Conservation (phyloP, 805 yeast species). For the Torulaspora franciscae region DNA sequence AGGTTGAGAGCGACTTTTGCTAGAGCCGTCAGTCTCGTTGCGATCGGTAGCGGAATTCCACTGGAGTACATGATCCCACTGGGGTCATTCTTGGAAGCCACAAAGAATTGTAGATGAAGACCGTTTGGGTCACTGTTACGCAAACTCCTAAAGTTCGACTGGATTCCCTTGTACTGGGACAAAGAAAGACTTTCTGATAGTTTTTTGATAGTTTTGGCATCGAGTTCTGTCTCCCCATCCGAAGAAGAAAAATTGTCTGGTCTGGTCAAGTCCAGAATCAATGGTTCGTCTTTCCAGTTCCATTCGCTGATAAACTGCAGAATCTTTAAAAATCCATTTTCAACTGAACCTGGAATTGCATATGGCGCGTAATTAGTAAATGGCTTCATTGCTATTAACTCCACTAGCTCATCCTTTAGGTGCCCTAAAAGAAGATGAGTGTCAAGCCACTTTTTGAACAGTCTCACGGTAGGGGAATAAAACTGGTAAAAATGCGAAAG, state of each 20-base stretch:
- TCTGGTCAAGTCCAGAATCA: conserved; percentile 70
- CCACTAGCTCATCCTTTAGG: conserved; percentile 73
- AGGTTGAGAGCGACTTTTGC: conserved; percentile 67
- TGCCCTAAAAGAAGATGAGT: conserved; percentile 70
- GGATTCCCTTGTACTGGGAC: conserved; percentile 56
- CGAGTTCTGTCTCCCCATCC: conserved; percentile 33
- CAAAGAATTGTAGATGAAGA: conserved; percentile 69
- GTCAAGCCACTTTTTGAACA: conserved; percentile 87
- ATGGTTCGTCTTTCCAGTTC: conserved; percentile 92
- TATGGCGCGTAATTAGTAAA: conserved; percentile 89
- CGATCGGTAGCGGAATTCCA: conserved; percentile 63
- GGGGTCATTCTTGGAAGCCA: conserved; percentile 79
- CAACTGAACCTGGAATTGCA: conserved; percentile 70
- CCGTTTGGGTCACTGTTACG: conserved; percentile 81
- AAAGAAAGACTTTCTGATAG: conserved; percentile 59
- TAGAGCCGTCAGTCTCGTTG: conserved; percentile 81
- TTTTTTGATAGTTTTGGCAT: conserved; percentile 38
- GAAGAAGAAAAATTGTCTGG: conserved; percentile 37
- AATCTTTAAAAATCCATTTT: conserved; percentile 74
- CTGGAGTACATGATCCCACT: conserved; percentile 82
- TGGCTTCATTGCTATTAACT: conserved; percentile 73
- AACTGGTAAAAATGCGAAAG: conserved; percentile 66
- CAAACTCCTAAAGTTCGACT: conserved; percentile 58
- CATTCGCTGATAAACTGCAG: conserved; percentile 68
- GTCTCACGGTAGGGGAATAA: conserved; percentile 73